phyloP scores from a whole-genome alignment of 257 asterid genomes.

The Solanum piurae region DNA sequence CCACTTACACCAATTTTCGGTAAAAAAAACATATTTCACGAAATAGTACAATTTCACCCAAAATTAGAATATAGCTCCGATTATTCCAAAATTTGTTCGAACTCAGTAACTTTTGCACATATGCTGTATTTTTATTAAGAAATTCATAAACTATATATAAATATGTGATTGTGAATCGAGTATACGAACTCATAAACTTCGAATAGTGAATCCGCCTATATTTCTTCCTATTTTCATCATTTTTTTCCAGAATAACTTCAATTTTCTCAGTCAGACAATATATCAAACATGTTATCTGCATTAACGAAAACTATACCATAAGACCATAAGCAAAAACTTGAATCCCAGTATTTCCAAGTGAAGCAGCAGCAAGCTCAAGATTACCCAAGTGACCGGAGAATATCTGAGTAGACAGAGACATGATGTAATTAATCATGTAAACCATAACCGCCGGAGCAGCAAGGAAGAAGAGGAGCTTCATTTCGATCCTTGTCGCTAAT shows the following conservation, averaged over 20 bases:
- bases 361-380: slow-evolving; percentile 16
- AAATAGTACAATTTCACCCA: neutral
- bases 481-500: slow-evolving; percentile 5
- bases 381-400: slow-evolving; percentile 11
- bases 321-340: slow-evolving; percentile 14
- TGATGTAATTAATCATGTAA: slow-evolving; percentile 5
- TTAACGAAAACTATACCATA: slow-evolving; percentile 1
- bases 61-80: neutral
- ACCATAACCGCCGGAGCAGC: slow-evolving; percentile 14
- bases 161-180: neutral
- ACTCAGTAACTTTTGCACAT: neutral
- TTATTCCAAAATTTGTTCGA: neutral
- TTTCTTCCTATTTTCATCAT: neutral
- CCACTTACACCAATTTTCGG: neutral
- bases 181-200: neutral
- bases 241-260: neutral
- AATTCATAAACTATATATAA: neutral
- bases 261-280: neutral
- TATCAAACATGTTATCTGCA: neutral
- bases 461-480: neutral
- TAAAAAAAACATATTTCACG: neutral
- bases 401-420: slow-evolving; percentile 9
- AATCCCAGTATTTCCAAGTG: slow-evolving; percentile 11
- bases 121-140: neutral
- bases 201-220: neutral